Conservation (phyloP, 2,329 filamentous ascomycete species). For the Raffaelea arxii region DNA sequence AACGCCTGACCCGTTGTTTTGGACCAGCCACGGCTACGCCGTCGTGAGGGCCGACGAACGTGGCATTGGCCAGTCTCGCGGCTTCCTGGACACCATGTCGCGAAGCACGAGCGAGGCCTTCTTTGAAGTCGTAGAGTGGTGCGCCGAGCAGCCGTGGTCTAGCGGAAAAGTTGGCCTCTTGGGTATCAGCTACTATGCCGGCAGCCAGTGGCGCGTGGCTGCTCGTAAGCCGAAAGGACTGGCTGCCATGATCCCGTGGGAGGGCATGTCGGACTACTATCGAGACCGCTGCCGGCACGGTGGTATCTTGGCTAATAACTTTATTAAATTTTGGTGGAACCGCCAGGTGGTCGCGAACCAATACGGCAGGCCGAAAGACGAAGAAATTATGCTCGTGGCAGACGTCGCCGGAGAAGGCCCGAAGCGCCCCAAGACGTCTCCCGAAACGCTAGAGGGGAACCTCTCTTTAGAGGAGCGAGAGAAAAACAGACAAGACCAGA, state of each 20-base stretch:
- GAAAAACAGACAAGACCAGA: slow-evolving; percentile 38
- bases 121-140: slow-evolving; percentile 40
- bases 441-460: slow-evolving; percentile 48
- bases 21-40: slow-evolving; percentile 44
- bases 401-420: slow-evolving; percentile 26
- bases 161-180: slow-evolving; percentile 37
- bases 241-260: slow-evolving; percentile 38
- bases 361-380: slow-evolving; percentile 41
- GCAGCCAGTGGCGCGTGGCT: slow-evolving; percentile 37
- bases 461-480: slow-evolving; percentile 40
- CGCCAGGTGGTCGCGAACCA: slow-evolving; percentile 58
- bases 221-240: slow-evolving; percentile 35
- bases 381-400: slow-evolving; percentile 3
- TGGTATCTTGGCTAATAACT: slow-evolving; percentile 48
- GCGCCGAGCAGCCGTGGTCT: slow-evolving; percentile 35
- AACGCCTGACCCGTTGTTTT: slow-evolving; percentile 47
- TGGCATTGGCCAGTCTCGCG: slow-evolving; percentile 36
- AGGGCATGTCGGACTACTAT: slow-evolving; percentile 46
- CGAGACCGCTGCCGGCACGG: slow-evolving; percentile 50
- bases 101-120: slow-evolving; percentile 36
- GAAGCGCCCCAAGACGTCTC: slow-evolving; percentile 4
- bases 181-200: slow-evolving; percentile 39
- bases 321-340: slow-evolving; percentile 59
- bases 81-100: slow-evolving; percentile 39
- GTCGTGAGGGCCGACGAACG: slow-evolving; percentile 43